Evolutionary conservation across 768 basidiomycete genomes (phyloP), one percentile per base, ranked within the genome.

Genomic region (Kwoniella pini): DNA sequence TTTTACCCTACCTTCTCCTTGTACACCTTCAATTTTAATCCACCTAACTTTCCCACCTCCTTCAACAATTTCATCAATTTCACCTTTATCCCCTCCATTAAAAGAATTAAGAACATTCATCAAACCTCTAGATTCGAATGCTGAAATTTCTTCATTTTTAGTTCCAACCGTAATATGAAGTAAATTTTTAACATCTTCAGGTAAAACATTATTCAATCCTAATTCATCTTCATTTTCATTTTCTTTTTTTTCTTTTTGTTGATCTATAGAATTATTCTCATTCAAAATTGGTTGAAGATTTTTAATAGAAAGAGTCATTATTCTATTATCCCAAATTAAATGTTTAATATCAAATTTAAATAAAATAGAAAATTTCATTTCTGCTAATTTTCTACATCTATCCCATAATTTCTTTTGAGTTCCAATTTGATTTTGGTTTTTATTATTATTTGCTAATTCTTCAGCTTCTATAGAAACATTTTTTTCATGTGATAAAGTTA

Each of bases 91-190:
- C 65, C 7, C 67, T 22, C 63, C 63, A 38, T 63, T 45, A 2
- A 59, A 58, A 7, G 38, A 60, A 38, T 63, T 45, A 2, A 59
- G 56, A 7, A 40, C 54, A 38, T 51, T 54, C 27, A 67, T 57
- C 15, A 74, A 6, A 26, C 57, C 79, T 77, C 81, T 87, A 15
- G 86, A 90, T 79, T 94, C 91, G 22, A 88, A 83, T 2, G 90
- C 82, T 0, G 70, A 59, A 2, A 93, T 80, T 7, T 79, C 79
- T 11, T 75, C 74, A 40, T 82, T 72, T 49, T 72, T 69, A 15
- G 90, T 94, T 7, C 90, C 96, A 4, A 97, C 86, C 0, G 96
- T 98, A 56, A 98, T 84, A 73, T 98, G 96, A 69, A 94, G 77
- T 58, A 84, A 62, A 5, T 79, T 68, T 55, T 80, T 80, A 11